Evolutionary conservation across 164 flowering plant species (phyloP).

Genomic region (Tinospora cordifolia): DNA sequence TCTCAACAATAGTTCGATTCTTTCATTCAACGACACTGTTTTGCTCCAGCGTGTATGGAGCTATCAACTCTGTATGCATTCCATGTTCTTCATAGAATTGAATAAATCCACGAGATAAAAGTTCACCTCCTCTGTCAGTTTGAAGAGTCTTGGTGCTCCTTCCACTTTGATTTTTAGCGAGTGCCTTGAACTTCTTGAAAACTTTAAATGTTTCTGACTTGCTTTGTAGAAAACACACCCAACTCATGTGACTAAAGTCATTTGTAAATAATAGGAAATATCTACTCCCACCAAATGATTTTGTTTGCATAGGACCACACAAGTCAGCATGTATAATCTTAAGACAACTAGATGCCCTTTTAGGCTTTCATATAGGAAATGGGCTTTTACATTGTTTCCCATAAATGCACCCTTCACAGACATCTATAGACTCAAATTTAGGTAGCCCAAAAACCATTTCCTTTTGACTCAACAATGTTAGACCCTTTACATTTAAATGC

Average conservation of each 20-base stretch:
- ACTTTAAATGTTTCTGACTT: slow-evolving; percentile 7
- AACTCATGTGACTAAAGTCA: slow-evolving; percentile 2
- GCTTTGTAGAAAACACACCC: not conserved
- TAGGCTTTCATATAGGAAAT: slow-evolving; percentile 6
- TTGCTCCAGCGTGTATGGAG: not conserved
- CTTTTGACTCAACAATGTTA: too few relatives aligned
- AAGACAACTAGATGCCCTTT: too few relatives aligned
- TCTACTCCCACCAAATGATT: too few relatives aligned
- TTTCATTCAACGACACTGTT: not conserved
- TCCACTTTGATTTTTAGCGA: not conserved
- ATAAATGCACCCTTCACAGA: too few relatives aligned
- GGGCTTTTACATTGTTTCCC: slow-evolving; percentile 6
- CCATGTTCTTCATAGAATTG: not conserved
- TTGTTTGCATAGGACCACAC: too few relatives aligned
- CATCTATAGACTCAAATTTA: too few relatives aligned
- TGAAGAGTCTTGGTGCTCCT: not conserved
- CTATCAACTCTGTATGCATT: not conserved
- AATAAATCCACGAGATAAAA: not conserved
- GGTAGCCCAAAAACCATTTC: too few relatives aligned
- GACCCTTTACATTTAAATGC: too few relatives aligned
- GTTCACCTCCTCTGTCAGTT: not conserved
- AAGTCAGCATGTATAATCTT: too few relatives aligned
- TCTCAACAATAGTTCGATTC: slow-evolving; percentile 2
- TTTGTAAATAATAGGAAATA: not conserved
- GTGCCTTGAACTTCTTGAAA: not conserved